A percentile compares a stretch with the other conserved stretches of the same genome.
phyloP scores from a whole-genome alignment of 805 yeast genomes.

The Saccharomycopsis sp. region DNA sequence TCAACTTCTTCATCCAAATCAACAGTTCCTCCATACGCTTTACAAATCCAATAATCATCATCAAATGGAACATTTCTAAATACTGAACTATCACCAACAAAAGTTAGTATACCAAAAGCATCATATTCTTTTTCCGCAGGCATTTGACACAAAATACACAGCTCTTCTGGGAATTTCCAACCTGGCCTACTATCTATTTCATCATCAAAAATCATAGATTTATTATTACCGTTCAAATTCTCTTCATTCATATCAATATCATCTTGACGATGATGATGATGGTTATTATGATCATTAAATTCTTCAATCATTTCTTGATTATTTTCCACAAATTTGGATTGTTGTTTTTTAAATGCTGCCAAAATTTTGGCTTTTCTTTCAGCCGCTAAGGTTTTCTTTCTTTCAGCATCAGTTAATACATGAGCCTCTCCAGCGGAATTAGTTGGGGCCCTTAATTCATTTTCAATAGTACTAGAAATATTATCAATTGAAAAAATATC shows the following conservation, averaged over 20 bases:
- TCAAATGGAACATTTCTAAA: conserved; percentile 56
- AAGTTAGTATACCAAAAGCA: conserved; percentile 66
- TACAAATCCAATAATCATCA: conserved; percentile 53
- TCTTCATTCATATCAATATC: conserved; percentile 10
- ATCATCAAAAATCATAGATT: neutral
- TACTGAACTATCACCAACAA: conserved; percentile 46
- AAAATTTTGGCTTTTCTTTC: conserved; percentile 59
- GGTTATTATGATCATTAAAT: conserved; percentile 14
- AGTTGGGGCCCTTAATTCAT: conserved; percentile 3
- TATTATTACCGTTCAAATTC: neutral
- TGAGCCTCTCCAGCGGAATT: conserved; percentile 20
- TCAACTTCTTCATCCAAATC: conserved; percentile 30
- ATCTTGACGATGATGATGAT: neutral
- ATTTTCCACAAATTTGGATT: conserved; percentile 57
- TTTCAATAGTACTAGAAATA: neutral
- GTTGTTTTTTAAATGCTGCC: conserved; percentile 75
- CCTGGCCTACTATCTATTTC: conserved; percentile 20
- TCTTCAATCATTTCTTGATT: conserved; percentile 26
- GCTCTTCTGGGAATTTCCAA: conserved; percentile 66
- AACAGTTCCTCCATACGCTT: conserved; percentile 35
- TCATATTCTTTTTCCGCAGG: conserved; percentile 48
- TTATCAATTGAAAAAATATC: neutral
- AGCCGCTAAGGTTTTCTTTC: conserved; percentile 59
- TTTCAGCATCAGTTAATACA: conserved; percentile 32
- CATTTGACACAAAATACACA: conserved; percentile 77